These are phyloP conservation scores for Coniosporium apollinis DNA, from an alignment of 495 filamentous ascomycete species.

Conservation along the genomic window DNA sequence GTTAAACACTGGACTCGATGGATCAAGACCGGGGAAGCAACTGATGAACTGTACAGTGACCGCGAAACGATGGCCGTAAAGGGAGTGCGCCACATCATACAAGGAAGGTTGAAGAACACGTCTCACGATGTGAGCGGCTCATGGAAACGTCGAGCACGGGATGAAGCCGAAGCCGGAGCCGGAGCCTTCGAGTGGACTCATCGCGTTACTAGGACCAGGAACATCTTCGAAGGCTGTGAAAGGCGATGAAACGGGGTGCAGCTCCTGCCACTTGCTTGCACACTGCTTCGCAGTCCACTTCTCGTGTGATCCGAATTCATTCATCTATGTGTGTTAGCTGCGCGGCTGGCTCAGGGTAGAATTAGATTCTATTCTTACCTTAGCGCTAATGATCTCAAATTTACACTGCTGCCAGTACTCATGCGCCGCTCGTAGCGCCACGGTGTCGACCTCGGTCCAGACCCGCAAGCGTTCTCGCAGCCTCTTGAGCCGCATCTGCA, in stretches of 20 bases:
- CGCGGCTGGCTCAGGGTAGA: background rate
- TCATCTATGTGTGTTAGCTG: constrained; percentile 19
- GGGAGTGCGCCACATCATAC: too few species aligned
- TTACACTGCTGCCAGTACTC: constrained; percentile 29
- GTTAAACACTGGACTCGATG: too few species aligned
- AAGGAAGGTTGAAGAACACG: too few species aligned
- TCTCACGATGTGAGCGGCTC: too few species aligned
- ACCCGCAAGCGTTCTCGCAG: constrained; percentile 44
- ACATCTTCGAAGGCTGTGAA: too few species aligned
- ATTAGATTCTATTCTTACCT: constrained; percentile 15
- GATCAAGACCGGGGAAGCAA: too few species aligned
- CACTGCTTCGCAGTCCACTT: constrained; percentile 26
- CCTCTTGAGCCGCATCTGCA: constrained; percentile 59
- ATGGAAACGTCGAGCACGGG: too few species aligned
- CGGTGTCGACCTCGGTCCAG: constrained; percentile 48
- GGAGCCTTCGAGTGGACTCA: too few species aligned
- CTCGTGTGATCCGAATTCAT: constrained; percentile 23
- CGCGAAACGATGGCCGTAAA: too few species aligned
- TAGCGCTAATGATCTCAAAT: constrained; percentile 28
- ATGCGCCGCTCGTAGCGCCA: constrained; percentile 22
- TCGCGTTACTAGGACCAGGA: too few species aligned
- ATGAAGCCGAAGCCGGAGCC: too few species aligned
- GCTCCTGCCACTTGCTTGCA: constrained; percentile 26
- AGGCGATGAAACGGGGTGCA: constrained; percentile 21
- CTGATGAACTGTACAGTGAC: too few species aligned